These are phyloP conservation scores for Fusarium sp. DNA, from an alignment of 2,329 filamentous ascomycete species.

Conservation along the genomic window DNA sequence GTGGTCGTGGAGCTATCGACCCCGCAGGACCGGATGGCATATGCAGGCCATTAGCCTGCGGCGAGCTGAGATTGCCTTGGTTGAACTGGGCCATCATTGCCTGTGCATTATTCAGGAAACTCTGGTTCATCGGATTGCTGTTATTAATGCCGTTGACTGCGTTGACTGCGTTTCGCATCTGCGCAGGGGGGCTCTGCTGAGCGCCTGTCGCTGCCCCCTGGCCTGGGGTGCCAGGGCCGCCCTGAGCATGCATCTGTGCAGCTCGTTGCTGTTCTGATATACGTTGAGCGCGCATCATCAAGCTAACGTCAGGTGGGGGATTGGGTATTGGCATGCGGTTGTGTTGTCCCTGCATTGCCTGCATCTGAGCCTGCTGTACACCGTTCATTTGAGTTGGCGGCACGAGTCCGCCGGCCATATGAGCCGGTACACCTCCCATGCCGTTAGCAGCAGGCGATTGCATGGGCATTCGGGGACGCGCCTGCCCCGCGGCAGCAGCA, in stretches of 20 bases:
- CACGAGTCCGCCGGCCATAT: slow-evolving; percentile 63
- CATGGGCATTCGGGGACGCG: slow-evolving; percentile 65
- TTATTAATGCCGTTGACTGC: slow-evolving; percentile 48
- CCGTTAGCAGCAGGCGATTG: slow-evolving; percentile 64
- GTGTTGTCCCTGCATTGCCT: slow-evolving; percentile 67
- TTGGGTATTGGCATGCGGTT: slow-evolving; percentile 67
- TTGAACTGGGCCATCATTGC: slow-evolving; percentile 65
- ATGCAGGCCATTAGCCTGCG: slow-evolving; percentile 59
- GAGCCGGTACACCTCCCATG: slow-evolving; percentile 62
- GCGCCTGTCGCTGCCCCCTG: slow-evolving; percentile 39
- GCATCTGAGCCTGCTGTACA: slow-evolving; percentile 77
- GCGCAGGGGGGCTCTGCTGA: slow-evolving; percentile 59
- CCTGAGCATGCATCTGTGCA: slow-evolving; percentile 59
- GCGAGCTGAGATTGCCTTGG: slow-evolving; percentile 56
- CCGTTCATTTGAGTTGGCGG: slow-evolving; percentile 71
- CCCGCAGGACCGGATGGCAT: slow-evolving; percentile 60
- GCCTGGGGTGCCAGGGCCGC: slow-evolving; percentile 50
- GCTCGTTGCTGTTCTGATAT: slow-evolving; percentile 74
- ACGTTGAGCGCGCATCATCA: slow-evolving; percentile 73
- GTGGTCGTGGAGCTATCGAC: slow-evolving; percentile 58
- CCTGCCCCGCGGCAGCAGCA: slow-evolving; percentile 57
- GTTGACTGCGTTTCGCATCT: slow-evolving; percentile 53
- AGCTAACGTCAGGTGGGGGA: slow-evolving; percentile 61
- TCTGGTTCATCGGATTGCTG: slow-evolving; percentile 61
- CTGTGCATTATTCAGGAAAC: slow-evolving; percentile 64